These are phyloP conservation scores for Ceratocystiopsis sp. DNA, from an alignment of 2,329 filamentous ascomycete species.

Conservation along the genomic window DNA sequence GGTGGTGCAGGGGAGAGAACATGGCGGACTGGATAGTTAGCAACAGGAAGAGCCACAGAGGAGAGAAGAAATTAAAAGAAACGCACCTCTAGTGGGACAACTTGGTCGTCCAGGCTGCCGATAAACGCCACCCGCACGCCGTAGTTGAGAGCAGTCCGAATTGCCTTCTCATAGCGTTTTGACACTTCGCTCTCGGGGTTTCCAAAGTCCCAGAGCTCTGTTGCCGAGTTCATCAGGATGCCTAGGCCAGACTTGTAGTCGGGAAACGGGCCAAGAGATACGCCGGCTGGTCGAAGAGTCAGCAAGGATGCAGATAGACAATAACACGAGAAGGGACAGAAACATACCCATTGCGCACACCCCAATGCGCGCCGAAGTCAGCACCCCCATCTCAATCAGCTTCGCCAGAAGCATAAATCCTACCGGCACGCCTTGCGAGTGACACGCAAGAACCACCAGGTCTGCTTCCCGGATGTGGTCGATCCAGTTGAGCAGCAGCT, in stretches of 20 bases:
- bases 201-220: constrained; percentile 87
- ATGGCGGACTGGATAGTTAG: constrained; percentile 48
- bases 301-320: constrained; percentile 5
- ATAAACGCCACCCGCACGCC: constrained; percentile 75
- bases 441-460: constrained; percentile 79
- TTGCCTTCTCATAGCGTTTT: constrained; percentile 58
- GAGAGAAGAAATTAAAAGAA: neutral
- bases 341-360: constrained; percentile 57
- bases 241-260: constrained; percentile 80
- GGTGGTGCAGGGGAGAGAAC: constrained; percentile 71
- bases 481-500: constrained; percentile 84
- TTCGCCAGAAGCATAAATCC: constrained; percentile 85
- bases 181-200: constrained; percentile 68
- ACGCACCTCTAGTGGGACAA: constrained; percentile 70
- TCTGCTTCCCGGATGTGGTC: constrained; percentile 78
- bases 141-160: constrained; percentile 58
- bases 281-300: constrained; percentile 42
- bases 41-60: constrained; percentile 3
- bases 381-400: constrained; percentile 74
- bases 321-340: neutral
- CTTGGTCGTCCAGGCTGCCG: constrained; percentile 90
- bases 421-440: constrained; percentile 91
- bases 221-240: constrained; percentile 76
- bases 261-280: constrained; percentile 81
- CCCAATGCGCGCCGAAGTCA: constrained; percentile 61